These are phyloP conservation scores for Suhomyces choctaworum DNA, from an alignment of 1,139 yeast species.

Conservation along the genomic window DNA sequence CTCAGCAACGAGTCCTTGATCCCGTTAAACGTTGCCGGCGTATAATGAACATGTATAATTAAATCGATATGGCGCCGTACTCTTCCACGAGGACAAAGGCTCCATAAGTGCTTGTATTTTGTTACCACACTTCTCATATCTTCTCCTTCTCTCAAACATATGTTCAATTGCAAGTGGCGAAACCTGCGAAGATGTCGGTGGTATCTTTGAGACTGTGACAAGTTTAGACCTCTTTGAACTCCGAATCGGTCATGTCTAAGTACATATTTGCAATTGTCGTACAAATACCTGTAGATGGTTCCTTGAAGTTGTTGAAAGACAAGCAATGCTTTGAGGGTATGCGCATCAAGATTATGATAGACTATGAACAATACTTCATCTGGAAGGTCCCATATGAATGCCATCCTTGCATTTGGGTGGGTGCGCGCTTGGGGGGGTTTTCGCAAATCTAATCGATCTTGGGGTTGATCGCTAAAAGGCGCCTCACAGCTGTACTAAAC, in stretches of 20 bases:
- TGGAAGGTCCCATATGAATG: constrained; percentile 10
- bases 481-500: too few relatives aligned
- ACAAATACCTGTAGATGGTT: constrained; percentile 12
- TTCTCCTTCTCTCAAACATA: constrained; percentile 9
- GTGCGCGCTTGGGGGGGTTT: neutral
- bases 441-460: too few relatives aligned
- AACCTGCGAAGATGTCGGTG: constrained; percentile 5
- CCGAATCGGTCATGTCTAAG: constrained; percentile 6
- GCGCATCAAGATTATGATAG: constrained; percentile 6
- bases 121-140: constrained; percentile 5
- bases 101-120: constrained; percentile 5
- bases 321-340: constrained; percentile 10
- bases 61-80: constrained; percentile 6
- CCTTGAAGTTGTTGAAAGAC: constrained; percentile 11
- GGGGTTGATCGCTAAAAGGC: too few relatives aligned
- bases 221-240: constrained; percentile 3
- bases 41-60: constrained; percentile 7
- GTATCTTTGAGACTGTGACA: constrained; percentile 5
- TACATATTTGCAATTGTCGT: constrained; percentile 13
- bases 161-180: constrained; percentile 7
- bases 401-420: constrained; percentile 1
- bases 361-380: constrained; percentile 13
- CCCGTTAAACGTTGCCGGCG: constrained; percentile 4
- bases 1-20: constrained; percentile 8
- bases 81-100: neutral